phyloP scores from a whole-genome alignment of 2,329 filamentous ascomycete species.

The Diplodia scrobiculata region DNA sequence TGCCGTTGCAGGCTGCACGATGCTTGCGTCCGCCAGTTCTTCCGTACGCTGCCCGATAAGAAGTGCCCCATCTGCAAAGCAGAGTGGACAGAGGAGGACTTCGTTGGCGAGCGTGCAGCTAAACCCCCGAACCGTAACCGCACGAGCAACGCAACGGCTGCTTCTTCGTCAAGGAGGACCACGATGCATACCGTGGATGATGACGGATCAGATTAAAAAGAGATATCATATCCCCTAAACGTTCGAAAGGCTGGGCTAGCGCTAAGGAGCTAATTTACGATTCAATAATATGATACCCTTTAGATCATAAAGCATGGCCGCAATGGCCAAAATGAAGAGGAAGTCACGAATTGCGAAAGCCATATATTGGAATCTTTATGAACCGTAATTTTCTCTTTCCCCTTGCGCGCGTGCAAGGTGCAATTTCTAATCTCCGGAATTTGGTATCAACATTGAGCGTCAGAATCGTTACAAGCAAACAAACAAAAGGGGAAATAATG shows the following conservation, averaged over 20 bases:
- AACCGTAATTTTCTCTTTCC: background rate
- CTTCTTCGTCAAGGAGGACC: slow-evolving; percentile 8
- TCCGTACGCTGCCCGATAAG: slow-evolving; percentile 32
- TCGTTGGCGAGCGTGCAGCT: slow-evolving; percentile 26
- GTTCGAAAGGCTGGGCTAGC: background rate
- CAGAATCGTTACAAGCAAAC: slow-evolving; percentile 10
- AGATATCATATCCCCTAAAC: background rate
- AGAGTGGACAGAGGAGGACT: slow-evolving; percentile 33
- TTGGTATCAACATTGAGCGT: slow-evolving; percentile 22
- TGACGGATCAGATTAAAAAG: background rate
- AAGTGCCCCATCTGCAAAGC: slow-evolving; percentile 41
- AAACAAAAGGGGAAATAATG: background rate
- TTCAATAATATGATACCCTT: slow-evolving; percentile 17
- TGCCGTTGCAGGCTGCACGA: slow-evolving; percentile 36
- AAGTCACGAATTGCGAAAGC: background rate
- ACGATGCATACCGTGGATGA: background rate
- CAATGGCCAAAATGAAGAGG: background rate
- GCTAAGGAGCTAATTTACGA: background rate
- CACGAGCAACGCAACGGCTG: slow-evolving; percentile 5
- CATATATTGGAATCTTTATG: background rate
- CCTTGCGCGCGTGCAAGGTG: background rate
- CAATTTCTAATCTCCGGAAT: background rate
- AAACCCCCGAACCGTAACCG: slow-evolving; percentile 8
- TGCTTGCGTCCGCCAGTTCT: slow-evolving; percentile 41
- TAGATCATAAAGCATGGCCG: background rate